phyloP scores from a whole-genome alignment of 108 stramenopile species.

The Ochromonas danica region DNA sequence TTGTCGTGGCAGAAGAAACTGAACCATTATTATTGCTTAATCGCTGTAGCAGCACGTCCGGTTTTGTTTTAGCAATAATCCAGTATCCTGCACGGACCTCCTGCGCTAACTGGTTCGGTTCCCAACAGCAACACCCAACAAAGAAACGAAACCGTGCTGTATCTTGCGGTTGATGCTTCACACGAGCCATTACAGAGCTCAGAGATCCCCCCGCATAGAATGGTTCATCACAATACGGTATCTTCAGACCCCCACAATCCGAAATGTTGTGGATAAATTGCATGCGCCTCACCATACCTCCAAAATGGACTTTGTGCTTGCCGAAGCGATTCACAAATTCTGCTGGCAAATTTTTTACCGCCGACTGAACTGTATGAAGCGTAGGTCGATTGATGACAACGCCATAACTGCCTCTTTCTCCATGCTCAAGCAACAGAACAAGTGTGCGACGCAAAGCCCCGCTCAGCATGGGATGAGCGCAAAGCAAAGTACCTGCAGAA shows the following conservation, averaged over 20 bases:
- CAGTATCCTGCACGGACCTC: constrained; percentile 5
- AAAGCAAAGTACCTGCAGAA: not conserved
- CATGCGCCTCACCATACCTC: constrained; percentile 24
- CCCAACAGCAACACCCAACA: constrained; percentile 32
- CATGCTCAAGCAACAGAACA: not conserved
- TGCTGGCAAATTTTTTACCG: constrained; percentile 8
- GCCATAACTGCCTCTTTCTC: not conserved
- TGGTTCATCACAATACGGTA: not conserved
- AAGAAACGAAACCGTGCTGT: not conserved
- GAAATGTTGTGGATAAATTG: constrained; percentile 11
- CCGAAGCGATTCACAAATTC: not conserved
- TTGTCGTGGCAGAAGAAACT: too few relatives aligned
- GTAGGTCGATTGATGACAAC: constrained; percentile 18
- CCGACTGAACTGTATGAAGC: not conserved
- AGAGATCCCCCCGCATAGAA: not conserved
- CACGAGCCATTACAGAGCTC: not conserved
- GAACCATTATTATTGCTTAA: not conserved
- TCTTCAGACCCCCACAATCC: constrained; percentile 9
- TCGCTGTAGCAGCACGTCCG: not conserved
- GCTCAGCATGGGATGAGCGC: not conserved
- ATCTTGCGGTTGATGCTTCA: not conserved
- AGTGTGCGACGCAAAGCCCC: not conserved
- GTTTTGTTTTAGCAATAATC: not conserved
- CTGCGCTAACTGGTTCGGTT: not conserved
- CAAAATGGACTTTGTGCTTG: not conserved